Evolutionary conservation across 768 basidiomycete genomes (phyloP), one percentile per base, ranked within the genome.

Genomic region (Galerina sulciceps): DNA sequence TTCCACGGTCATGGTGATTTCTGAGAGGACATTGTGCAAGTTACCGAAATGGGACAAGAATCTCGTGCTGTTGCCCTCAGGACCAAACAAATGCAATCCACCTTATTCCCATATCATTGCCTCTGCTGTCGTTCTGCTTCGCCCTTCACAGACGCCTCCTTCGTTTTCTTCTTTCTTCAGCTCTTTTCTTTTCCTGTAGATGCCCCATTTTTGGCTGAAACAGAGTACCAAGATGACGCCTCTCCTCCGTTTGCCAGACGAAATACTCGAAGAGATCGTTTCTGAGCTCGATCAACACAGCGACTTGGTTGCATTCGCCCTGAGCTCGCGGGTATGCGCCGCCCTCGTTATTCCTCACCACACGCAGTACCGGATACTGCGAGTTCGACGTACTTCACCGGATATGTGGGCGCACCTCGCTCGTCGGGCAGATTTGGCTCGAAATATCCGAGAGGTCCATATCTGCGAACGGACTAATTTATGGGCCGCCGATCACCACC

Each of bases 381-480:
- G 79, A 26, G 71, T 79, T n/a, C 73, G 79, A 8, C 71, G 76
- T 34, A 69, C 74, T 1, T 64, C 71, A 45, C 76, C 78, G 13
- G 66, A 69, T 17, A 68, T 83, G 62, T 84, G 82, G 81, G 78
- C 77, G 0, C 82, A 83, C 63, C 76, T 84, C n/a, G 79, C 81
- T 15, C 70, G 72, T 46, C 76, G 81, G 22, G 69, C 76, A n/a
- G 81, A 83, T 65, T 74, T 83, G 6, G 70, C 81, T 42, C 72
- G 80, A 41, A 79, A 79, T 58, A 72, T 84, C 43, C 75, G 78
- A 8, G 77, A 79, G 55, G 75, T 84, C 11, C 75, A 80, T 49
- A 74, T 84, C 47, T 77, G 73, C 68, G 74, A 79, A 43, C 73
- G 71, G 35, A 49, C 62, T 17, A 77, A 79, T 61, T 70, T 73